Base-by-base conservation (phyloP, 1,284 basidiomycete species). In the Phenoliferia sp. region DNA sequence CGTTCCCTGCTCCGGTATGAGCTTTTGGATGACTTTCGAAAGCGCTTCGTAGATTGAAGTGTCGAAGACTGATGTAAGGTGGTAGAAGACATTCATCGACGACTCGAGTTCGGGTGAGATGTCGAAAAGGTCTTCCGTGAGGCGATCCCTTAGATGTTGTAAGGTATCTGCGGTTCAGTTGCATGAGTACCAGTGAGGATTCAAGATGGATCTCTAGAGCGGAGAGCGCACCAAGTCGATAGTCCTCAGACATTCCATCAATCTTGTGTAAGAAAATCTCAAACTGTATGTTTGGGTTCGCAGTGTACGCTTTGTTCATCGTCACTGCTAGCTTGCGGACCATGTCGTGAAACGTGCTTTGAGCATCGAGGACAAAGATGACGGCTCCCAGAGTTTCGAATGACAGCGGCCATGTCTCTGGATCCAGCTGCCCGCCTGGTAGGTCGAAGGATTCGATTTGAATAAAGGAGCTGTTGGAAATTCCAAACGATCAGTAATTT, bases 251-350 rank as follows among this genome's bases (percentile, higher is more conserved):
- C 67, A 95, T 81, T 52, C 89, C 90, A 79, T 98, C 95, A 22
- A 92, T 89, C 80, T 99, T 99, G 82, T 99, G 95, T 22, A 97
- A 90, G 76, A 99, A 97, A 31, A 98, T 88, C 78, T 96, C 92
- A 57, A 98, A 85, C 69, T 88, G 87, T 68, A 95, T 86, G 56
- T 84, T 82, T 7, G 88, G 90, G 76, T 93, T 93, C 58, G 87
- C 84, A 52, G 87, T 84, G 76, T 88, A 80, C 0, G 78, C 79
- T 19, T 74, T 73, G n/a, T 79, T 73, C 62, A 80, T 77, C 48
- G 80, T 75, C 33, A 69, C 59, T 33, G 69, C 74, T 3, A 73
- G 62, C 64, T 76, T 76, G 19, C 71, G 68, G 28, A 73, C 73
- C 67, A 74, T 68, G 57, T 76, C 75, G 39, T 70, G 64, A 57